A percentile compares a stretch with the other conserved stretches of the same genome.
phyloP scores from a whole-genome alignment of 2,329 filamentous ascomycete species.

The Coniochaeta sp. region DNA sequence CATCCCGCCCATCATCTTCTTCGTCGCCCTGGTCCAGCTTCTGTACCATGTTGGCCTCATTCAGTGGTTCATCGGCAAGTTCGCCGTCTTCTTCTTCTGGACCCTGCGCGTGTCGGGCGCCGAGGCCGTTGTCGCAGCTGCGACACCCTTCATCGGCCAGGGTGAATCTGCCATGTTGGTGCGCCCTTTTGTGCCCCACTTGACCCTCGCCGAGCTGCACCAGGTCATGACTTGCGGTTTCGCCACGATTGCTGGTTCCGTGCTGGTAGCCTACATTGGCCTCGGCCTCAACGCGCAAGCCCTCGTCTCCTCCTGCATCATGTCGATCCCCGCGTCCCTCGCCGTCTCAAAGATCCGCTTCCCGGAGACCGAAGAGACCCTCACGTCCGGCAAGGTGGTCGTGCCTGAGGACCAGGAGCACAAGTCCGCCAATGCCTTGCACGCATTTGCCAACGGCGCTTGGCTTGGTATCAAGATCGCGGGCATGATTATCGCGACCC shows the following conservation, averaged over 20 bases:
- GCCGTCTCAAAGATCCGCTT: slow-evolving; percentile 86
- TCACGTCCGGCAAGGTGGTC: slow-evolving; percentile 74
- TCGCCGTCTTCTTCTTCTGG: slow-evolving; percentile 90
- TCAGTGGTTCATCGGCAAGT: slow-evolving; percentile 86
- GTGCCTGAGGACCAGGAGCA: slow-evolving; percentile 76
- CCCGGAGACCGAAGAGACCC: slow-evolving; percentile 78
- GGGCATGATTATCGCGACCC: slow-evolving; percentile 69
- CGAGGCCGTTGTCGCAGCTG: slow-evolving; percentile 88
- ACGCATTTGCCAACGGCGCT: slow-evolving; percentile 77
- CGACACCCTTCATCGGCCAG: slow-evolving; percentile 90
- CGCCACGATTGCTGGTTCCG: slow-evolving; percentile 83
- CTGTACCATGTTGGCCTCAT: slow-evolving; percentile 73
- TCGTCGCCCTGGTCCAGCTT: slow-evolving; percentile 85
- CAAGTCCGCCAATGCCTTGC: slow-evolving; percentile 69
- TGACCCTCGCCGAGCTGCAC: slow-evolving; percentile 83
- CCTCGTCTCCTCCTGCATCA: slow-evolving; percentile 84
- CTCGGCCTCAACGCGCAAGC: slow-evolving; percentile 80
- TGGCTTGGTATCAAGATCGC: slow-evolving; percentile 84
- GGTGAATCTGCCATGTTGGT: slow-evolving; percentile 93
- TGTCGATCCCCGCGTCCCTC: slow-evolving; percentile 88
- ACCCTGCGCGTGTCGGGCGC: slow-evolving; percentile 78
- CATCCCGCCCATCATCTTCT: slow-evolving; percentile 92
- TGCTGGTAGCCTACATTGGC: slow-evolving; percentile 76
- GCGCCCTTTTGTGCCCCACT: slow-evolving; percentile 74
- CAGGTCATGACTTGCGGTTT: slow-evolving; percentile 91